Conservation (phyloP, 768 basidiomycete genomes). For the Sarcodon sp. region DNA sequence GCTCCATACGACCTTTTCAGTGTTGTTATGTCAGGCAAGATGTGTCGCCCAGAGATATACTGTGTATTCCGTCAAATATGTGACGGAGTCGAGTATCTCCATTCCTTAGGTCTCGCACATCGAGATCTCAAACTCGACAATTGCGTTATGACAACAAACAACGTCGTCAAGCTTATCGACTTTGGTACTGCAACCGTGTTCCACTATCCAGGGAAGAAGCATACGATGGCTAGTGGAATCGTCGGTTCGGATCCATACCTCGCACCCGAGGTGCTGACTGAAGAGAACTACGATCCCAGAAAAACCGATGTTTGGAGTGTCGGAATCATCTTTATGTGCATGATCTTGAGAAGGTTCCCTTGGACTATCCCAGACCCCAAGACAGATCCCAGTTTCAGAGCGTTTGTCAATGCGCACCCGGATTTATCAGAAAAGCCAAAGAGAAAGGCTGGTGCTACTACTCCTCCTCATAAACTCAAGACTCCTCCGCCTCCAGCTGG, state of each 20-base stretch:
- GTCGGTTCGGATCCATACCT: slow-evolving; percentile 98
- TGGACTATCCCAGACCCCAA: slow-evolving; percentile 98
- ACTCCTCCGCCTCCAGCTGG: not conserved
- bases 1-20: slow-evolving; percentile 97
- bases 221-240: slow-evolving; percentile 69
- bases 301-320: slow-evolving; percentile 99
- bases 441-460: not conserved
- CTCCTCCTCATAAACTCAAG: slow-evolving; percentile 5
- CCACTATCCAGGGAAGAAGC: slow-evolving; percentile 89
- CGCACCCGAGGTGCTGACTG: slow-evolving; percentile 85
- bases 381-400: slow-evolving; percentile 81
- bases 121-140: slow-evolving; percentile 99
- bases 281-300: slow-evolving; percentile 82
- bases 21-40: slow-evolving; percentile 99
- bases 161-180: slow-evolving; percentile 97
- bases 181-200: slow-evolving; percentile 99
- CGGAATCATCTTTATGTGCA: slow-evolving; percentile 98
- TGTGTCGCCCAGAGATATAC: slow-evolving; percentile 96
- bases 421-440: slow-evolving; percentile 41
- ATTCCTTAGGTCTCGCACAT: slow-evolving; percentile 94
- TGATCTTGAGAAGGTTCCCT: slow-evolving; percentile 93
- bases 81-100: slow-evolving; percentile 95
- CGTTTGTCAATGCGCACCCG: slow-evolving; percentile 89
- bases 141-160: slow-evolving; percentile 94
- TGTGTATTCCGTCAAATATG: slow-evolving; percentile 99